Evolutionary conservation across 108 stramenopile species (phyloP).

Genomic region (Nannochloropsis salina): DNA sequence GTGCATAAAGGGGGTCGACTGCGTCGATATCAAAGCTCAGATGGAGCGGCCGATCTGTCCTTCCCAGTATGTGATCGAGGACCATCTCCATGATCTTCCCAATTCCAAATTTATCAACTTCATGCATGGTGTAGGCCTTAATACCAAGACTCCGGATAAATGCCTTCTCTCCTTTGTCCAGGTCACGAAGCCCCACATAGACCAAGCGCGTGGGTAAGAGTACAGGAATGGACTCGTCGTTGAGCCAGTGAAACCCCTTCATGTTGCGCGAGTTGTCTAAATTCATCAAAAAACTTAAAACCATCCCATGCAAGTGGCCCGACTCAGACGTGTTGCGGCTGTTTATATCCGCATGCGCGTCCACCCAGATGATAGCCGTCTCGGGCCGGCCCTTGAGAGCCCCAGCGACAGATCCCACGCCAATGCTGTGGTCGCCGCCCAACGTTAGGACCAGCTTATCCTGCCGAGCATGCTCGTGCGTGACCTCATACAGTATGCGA

Average conservation of each 20-base stretch:
- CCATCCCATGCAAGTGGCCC: constrained; percentile 99
- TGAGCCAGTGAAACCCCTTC: constrained; percentile 83
- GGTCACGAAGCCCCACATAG: constrained; percentile 91
- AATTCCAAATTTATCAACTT: constrained; percentile 88
- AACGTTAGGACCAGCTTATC: constrained; percentile 33
- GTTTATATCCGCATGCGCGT: constrained; percentile 99
- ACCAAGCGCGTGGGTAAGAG: constrained; percentile 64
- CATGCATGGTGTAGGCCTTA: constrained; percentile 84
- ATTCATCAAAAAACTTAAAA: constrained; percentile 83
- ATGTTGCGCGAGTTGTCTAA: constrained; percentile 64
- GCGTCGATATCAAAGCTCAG: constrained; percentile 93
- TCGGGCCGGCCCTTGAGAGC: constrained; percentile 72
- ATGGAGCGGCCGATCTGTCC: constrained; percentile 46
- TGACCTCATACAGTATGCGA: constrained; percentile 26
- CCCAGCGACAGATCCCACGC: constrained; percentile 83
- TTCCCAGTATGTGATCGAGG: constrained; percentile 72
- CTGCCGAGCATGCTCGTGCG: constrained; percentile 21
- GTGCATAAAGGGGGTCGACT: constrained; percentile 88
- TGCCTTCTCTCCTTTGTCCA: constrained; percentile 78
- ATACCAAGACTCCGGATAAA: constrained; percentile 70
- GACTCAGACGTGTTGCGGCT: constrained; percentile 74
- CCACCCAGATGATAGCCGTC: constrained; percentile 95
- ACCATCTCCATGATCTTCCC: constrained; percentile 70
- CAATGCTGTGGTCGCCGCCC: constrained; percentile 91
- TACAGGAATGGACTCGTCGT: constrained; percentile 43